Percentiles rank a stretch among this genome's conserved stretches.
Evolutionary conservation across 2,329 filamentous ascomycete genomes (phyloP).

Genomic region (Neodidymelliopsis sp.): DNA sequence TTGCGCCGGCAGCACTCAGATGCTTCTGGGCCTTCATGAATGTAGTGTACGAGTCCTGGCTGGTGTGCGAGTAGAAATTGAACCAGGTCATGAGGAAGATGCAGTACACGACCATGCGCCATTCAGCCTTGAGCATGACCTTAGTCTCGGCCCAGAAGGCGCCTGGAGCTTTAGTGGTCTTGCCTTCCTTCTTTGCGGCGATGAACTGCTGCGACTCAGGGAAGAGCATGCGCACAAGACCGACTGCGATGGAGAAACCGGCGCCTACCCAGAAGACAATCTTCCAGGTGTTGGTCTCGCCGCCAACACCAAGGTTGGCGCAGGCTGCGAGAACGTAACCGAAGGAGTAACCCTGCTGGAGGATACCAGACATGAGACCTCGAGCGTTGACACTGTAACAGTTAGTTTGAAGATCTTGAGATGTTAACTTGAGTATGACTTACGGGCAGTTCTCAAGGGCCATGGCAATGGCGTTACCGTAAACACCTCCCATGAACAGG

Average conservation of each 20-base stretch:
- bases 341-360: slow-evolving; percentile 83
- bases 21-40: slow-evolving; percentile 79
- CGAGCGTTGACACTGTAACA: slow-evolving; percentile 62
- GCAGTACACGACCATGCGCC: slow-evolving; percentile 80
- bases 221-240: slow-evolving; percentile 71
- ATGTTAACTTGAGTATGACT: slow-evolving; percentile 41
- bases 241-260: slow-evolving; percentile 72
- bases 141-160: slow-evolving; percentile 75
- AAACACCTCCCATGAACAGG: slow-evolving; percentile 82
- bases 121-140: slow-evolving; percentile 72
- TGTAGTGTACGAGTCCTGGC: slow-evolving; percentile 82
- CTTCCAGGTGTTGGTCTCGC: slow-evolving; percentile 71
- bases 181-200: slow-evolving; percentile 69
- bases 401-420: slow-evolving; percentile 16
- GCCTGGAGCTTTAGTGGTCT: slow-evolving; percentile 54
- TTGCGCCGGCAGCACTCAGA: slow-evolving; percentile 68
- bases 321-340: slow-evolving; percentile 82
- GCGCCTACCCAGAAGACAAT: slow-evolving; percentile 77
- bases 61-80: slow-evolving; percentile 74
- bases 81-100: slow-evolving; percentile 78
- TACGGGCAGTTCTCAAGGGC: slow-evolving; percentile 76
- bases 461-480: slow-evolving; percentile 81
- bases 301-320: slow-evolving; percentile 76
- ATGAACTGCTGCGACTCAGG: slow-evolving; percentile 79
- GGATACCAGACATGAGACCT: slow-evolving; percentile 81